These are phyloP conservation scores for Ganoderma lucidum DNA, from an alignment of 1,284 basidiomycete genomes.

Conservation along the genomic window DNA sequence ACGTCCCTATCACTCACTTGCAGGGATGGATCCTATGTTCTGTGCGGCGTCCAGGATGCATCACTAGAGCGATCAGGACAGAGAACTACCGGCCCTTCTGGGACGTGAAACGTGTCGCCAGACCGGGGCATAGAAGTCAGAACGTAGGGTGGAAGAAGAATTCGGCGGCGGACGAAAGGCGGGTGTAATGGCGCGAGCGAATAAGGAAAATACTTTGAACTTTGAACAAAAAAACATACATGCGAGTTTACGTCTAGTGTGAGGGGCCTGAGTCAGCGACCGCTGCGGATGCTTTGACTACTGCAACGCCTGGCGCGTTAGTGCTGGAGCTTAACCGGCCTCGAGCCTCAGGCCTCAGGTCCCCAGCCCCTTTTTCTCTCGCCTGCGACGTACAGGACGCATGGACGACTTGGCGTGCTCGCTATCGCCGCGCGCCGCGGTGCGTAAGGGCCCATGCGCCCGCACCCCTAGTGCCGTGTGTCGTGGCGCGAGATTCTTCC, in stretches of 20 bases:
- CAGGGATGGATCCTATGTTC: not conserved
- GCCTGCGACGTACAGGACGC: not conserved
- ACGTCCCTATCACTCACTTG: not conserved
- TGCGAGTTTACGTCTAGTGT: not conserved
- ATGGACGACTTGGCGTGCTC: not conserved
- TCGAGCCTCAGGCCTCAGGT: not conserved
- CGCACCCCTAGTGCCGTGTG: not conserved
- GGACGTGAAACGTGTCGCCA: conserved; percentile 5
- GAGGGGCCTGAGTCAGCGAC: conserved; percentile 8
- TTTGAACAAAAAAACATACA: not conserved
- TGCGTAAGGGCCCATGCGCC: not conserved
- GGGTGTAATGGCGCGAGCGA: not conserved
- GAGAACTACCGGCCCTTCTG: conserved; percentile 1
- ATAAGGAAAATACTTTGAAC: not conserved
- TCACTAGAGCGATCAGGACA: conserved; percentile 2
- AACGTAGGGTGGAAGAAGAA: no score
- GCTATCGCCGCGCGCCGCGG: not conserved
- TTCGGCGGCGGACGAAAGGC: not conserved
- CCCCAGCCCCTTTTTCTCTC: not conserved
- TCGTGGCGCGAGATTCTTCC: not conserved
- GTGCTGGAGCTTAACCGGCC: not conserved
- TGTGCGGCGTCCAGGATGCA: not conserved
- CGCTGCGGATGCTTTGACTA: conserved; percentile 3
- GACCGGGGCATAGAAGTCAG: not conserved
- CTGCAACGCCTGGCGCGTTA: conserved; percentile 2